Percentiles rank a stretch among this genome's conserved stretches.
phyloP scores from a whole-genome alignment of 2,329 filamentous ascomycete genomes.

The Purpureocillium takamizusanense region DNA sequence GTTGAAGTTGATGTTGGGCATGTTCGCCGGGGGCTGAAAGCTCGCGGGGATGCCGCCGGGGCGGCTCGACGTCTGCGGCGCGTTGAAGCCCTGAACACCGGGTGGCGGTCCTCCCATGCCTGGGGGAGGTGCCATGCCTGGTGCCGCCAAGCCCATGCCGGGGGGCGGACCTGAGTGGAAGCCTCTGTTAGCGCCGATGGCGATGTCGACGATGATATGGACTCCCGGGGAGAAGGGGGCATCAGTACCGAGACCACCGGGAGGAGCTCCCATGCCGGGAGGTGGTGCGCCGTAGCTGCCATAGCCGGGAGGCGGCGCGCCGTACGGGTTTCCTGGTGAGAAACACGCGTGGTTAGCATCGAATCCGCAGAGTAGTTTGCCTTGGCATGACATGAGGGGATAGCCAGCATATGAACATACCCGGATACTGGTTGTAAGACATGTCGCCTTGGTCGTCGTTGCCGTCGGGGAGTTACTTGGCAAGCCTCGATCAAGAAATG shows the following conservation, averaged over 20 bases:
- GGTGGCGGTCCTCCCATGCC: slow-evolving; percentile 65
- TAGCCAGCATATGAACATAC: slow-evolving; percentile 19
- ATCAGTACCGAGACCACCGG: slow-evolving; percentile 67
- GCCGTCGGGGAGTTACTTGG: not conserved
- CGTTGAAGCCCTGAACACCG: slow-evolving; percentile 59
- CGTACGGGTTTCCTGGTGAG: slow-evolving; percentile 51
- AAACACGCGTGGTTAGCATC: not conserved
- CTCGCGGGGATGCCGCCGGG: slow-evolving; percentile 71
- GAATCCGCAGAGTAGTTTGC: too few species aligned
- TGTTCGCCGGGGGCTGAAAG: slow-evolving; percentile 83
- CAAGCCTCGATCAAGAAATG: not conserved
- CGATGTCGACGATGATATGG: not conserved
- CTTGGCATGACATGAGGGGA: not conserved
- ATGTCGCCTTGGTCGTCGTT: slow-evolving; percentile 22
- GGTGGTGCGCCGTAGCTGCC: slow-evolving; percentile 54
- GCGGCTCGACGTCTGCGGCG: slow-evolving; percentile 63
- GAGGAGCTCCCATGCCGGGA: slow-evolving; percentile 67
- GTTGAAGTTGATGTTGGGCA: slow-evolving; percentile 97
- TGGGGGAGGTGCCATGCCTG: slow-evolving; percentile 71
- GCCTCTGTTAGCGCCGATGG: slow-evolving; percentile 2
- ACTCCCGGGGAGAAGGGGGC: too few species aligned
- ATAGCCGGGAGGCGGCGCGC: slow-evolving; percentile 66
- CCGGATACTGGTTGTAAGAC: slow-evolving; percentile 55
- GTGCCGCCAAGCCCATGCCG: slow-evolving; percentile 66
- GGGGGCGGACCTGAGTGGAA: slow-evolving; percentile 56